Conservation (phyloP, 352 stramenopile species). For the Globisporangium cederbergense region DNA sequence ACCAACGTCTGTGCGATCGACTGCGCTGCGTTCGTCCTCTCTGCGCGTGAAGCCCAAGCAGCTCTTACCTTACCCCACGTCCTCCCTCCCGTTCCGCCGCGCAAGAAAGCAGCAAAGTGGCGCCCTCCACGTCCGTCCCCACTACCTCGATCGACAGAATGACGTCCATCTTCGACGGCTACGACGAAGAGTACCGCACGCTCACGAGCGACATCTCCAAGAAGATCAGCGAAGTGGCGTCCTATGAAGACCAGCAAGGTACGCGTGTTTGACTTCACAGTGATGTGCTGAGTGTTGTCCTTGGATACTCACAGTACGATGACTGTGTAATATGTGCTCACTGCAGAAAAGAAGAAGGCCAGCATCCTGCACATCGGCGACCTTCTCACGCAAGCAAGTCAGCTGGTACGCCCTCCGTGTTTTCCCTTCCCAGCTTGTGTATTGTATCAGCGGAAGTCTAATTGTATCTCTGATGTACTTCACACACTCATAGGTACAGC, state of each 20-base stretch:
- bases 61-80: background rate
- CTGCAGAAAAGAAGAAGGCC: constrained; percentile 81
- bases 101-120: constrained; percentile 5
- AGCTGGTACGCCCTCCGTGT: constrained; percentile 46
- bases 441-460: background rate
- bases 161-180: constrained; percentile 88
- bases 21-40: background rate
- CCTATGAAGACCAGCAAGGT: constrained; percentile 84
- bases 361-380: constrained; percentile 79
- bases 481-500: constrained; percentile 55
- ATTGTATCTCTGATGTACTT: background rate
- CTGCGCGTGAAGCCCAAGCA: background rate
- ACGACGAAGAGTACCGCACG: constrained; percentile 86
- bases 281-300: background rate
- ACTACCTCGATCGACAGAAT: constrained; percentile 36
- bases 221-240: constrained; percentile 85
- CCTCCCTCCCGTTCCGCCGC: background rate
- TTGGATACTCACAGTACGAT: background rate
- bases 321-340: background rate
- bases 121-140: constrained; percentile 1
- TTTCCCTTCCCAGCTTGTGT: background rate
- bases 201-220: constrained; percentile 85
- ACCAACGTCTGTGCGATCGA: background rate
- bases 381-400: constrained; percentile 75
- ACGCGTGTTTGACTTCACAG: background rate